Base-by-base conservation (phyloP, 768 basidiomycete genomes). In the Sporobolomyces roseus region DNA sequence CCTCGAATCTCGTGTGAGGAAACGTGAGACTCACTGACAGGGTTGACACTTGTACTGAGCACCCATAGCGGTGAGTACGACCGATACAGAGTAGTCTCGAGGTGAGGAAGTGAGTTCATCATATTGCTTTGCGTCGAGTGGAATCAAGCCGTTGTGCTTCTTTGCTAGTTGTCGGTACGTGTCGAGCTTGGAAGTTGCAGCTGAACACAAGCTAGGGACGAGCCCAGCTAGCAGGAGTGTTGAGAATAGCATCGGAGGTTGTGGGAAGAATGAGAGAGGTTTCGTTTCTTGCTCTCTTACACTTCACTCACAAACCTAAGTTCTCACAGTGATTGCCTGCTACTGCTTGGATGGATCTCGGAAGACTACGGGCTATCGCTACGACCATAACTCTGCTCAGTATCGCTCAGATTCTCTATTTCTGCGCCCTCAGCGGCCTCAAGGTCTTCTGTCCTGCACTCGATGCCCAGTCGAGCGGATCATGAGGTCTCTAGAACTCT, bases 61-160 rank as follows among this genome's bases (percentile, higher is more conserved):
- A 74, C 87, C 87, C 69, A 96, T 79, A 0, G 96, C 96, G 1
- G 96, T 99, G 78, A 98, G 84, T 17, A 92, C 87, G 61, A 99
- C 82, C 6, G 87, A 82, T n/a, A 87, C 86, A 2, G 89, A 88
- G 88, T 93, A 99, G 72, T 87, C 86, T 69, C 96, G 87, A 13
- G 87, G 83, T 8, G 84, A 79, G 4, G 87, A 63, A 19, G 77
- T 87, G 73, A 98, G 80, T 63, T 93, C 81, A 76, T 93, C 89
- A 79, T 86, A 99, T 3, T 84, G 81, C 33, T 81, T 82, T 33
- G 86, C 81, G 80, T 93, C 84, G 75, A 97, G 87, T 70, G 83
- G 85, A 78, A 97, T 88, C 76, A 93, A 76, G 55, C 94, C 93
- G 74, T 87, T 85, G 69, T 86, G 85, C 12, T 84, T 81, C 7